Base-by-base conservation (phyloP, 23 red algal genomes). In the Gracilaria gracilis region DNA sequence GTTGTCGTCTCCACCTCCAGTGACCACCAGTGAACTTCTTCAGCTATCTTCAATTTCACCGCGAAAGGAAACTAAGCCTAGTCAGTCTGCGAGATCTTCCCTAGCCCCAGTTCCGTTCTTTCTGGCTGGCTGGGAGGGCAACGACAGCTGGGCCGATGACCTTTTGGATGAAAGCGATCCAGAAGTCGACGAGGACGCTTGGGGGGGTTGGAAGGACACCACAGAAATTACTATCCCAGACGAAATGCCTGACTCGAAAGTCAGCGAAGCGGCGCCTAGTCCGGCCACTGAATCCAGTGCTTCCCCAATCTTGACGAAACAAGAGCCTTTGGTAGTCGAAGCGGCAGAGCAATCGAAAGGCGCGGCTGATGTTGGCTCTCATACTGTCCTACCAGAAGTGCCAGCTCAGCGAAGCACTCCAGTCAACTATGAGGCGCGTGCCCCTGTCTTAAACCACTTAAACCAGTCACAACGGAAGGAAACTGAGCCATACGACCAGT, bases 111-210 rank as follows among this genome's bases (percentile, higher is more conserved):
- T 90, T 65, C 87, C 87, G 4, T 58, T 75, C 54, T 90, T 90
- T 90, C 87, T 90, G 5, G 64, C 42, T 38, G 87, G 87, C 20
- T 90, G 87, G 87, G 87, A 90, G 20, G 87, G 87, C 17, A 72
- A 47, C 34, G 87, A 90, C 87, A 75, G 87, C 21, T 90, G 87
- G 87, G 74, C 75, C 23, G 87, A 90, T 50, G 87, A 90, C 16
- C 49, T 38, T 64, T 34, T 51, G 2, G 87, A 90, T 49, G 51
- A 61, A 21, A 57, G 49, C 34, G 73, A 80, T 58, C 67, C 67
- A 66, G 85, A 89, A 42, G 53, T 34, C n/a, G 87, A 90, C 79
- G 64, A 88, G 16, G 76, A 81, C 35, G 25, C 73, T 9, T 90
- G 74, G 73, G 73, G 87, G 28, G 71, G 20, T 9, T 81, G 74